Conservation (phyloP, 805 yeast genomes). For the Ogataea thermomethanolica region DNA sequence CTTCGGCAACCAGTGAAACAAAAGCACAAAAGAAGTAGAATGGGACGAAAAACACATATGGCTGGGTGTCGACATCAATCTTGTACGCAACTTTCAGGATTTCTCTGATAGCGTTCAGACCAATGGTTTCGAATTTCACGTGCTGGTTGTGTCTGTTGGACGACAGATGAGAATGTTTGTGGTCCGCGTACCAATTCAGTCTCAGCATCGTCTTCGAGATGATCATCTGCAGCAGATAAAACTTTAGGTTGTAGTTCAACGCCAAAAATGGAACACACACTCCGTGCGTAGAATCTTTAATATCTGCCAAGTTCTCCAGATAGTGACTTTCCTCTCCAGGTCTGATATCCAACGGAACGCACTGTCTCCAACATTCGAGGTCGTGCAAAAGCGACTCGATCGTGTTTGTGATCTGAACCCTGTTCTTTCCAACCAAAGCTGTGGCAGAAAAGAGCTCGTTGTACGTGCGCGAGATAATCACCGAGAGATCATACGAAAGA, state of each 20-base stretch:
- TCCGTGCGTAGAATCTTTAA: background rate
- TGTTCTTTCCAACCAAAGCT: slow-evolving; percentile 21
- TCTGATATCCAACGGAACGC: slow-evolving; percentile 26
- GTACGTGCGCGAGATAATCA: slow-evolving; percentile 27
- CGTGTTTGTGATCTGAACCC: slow-evolving; percentile 13
- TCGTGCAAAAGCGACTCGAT: slow-evolving; percentile 20
- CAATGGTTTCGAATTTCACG: slow-evolving; percentile 11
- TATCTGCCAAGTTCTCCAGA: background rate
- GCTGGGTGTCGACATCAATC: slow-evolving; percentile 12
- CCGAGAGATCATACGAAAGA: slow-evolving; percentile 23
- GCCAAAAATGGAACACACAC: slow-evolving; percentile 11
- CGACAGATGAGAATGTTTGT: slow-evolving; percentile 2
- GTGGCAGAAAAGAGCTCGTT: slow-evolving; percentile 29
- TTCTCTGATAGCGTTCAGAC: slow-evolving; percentile 27
- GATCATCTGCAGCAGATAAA: slow-evolving; percentile 27
- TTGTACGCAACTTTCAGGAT: slow-evolving; percentile 21
- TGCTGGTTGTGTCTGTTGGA: slow-evolving; percentile 1
- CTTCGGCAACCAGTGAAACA: slow-evolving; percentile 28
- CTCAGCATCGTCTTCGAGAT: slow-evolving; percentile 25
- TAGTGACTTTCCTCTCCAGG: slow-evolving; percentile 15
- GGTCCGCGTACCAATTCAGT: slow-evolving; percentile 11
- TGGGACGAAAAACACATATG: slow-evolving; percentile 21
- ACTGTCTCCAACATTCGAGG: slow-evolving; percentile 28
- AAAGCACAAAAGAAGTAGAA: slow-evolving; percentile 34
- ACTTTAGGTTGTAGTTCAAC: slow-evolving; percentile 23